Base-by-base conservation (phyloP, 345 rosid species). In the Eucalyptus tenuipes region DNA sequence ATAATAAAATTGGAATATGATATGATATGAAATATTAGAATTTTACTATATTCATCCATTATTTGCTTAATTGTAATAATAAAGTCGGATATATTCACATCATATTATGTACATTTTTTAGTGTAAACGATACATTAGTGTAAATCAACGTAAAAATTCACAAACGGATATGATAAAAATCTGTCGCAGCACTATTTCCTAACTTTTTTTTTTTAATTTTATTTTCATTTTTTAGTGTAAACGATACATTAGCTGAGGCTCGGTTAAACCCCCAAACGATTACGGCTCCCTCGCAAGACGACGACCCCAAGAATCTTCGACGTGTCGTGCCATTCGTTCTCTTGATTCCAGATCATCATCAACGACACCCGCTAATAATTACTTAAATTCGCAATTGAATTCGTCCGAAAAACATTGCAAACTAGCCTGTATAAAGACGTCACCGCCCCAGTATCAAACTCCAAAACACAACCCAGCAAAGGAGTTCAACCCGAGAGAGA, bases 1-100 rank as follows among this genome's bases (percentile, higher is more conserved):
- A 50, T 4, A 17, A 50, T 50, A 50, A 50, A 50, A 50, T 0
- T 1, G 2, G 2, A 50, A 50, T 50, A 50, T 17, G 1, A 50
- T 50, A 50, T 50, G 55, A 50, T 50, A 50, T 50, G 9, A 50
- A 7, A 50, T 50, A 50, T 17, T 50, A 50, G 4, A 50, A 50
- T 50, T 50, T 50, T 17, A 7, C 55, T 50, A 17, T 50, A 50
- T 50, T 4, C 55, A 50, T 50, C 55, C 0, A 50, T 50, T 50
- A 50, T 50, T 50, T 50, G 9, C 7, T 50, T 17, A 50, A 50
- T 50, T 17, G 1, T 2, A 7, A 7, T 17, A 50, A 50, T 50
- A 50, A 50, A 50, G 2, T 50, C 9, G 2, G 2, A 50, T 50
- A 17, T 50, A 50, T 50, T 50, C 0, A 17, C 2, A 50, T 50